phyloP scores from a whole-genome alignment of 768 basidiomycete species.

The Cyathus striatus region DNA sequence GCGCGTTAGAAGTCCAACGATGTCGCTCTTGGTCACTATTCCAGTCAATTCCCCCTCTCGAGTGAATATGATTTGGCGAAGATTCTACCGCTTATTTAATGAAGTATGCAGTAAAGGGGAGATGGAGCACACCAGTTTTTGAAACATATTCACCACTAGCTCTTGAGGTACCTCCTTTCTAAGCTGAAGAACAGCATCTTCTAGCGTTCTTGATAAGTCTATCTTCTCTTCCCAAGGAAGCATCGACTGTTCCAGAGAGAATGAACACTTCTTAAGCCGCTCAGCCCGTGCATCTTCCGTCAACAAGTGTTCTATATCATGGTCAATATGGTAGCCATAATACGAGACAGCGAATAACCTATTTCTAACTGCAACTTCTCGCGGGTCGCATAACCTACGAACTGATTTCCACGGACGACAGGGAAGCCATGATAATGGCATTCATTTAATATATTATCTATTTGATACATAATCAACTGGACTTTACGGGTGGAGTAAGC shows the following conservation, averaged over 20 bases:
- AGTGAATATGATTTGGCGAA: slow-evolving; percentile 66
- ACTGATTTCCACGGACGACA: slow-evolving; percentile 42
- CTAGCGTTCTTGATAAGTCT: slow-evolving; percentile 33
- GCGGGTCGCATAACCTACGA: slow-evolving; percentile 60
- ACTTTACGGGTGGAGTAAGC: no score
- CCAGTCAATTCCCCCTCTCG: slow-evolving; percentile 54
- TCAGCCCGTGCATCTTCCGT: slow-evolving; percentile 21
- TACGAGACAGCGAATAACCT: slow-evolving; percentile 20
- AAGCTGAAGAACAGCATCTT: slow-evolving; percentile 54
- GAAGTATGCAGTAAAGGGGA: not conserved
- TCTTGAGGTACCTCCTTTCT: slow-evolving; percentile 68
- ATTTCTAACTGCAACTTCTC: slow-evolving; percentile 40
- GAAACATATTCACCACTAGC: slow-evolving; percentile 69
- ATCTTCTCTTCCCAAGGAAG: slow-evolving; percentile 22
- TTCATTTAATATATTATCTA: slow-evolving; percentile 35
- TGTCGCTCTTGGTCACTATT: slow-evolving; percentile 65
- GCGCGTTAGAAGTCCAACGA: slow-evolving; percentile 52
- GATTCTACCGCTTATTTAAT: slow-evolving; percentile 37
- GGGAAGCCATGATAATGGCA: slow-evolving; percentile 62
- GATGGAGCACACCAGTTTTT: slow-evolving; percentile 48
- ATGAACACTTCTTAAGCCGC: slow-evolving; percentile 33
- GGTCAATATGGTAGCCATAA: not conserved
- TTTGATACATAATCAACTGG: no score
- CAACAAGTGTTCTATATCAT: slow-evolving; percentile 19
- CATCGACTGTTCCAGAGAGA: slow-evolving; percentile 25